phyloP scores from a whole-genome alignment of 768 basidiomycete species.

The Mycena galopus region DNA sequence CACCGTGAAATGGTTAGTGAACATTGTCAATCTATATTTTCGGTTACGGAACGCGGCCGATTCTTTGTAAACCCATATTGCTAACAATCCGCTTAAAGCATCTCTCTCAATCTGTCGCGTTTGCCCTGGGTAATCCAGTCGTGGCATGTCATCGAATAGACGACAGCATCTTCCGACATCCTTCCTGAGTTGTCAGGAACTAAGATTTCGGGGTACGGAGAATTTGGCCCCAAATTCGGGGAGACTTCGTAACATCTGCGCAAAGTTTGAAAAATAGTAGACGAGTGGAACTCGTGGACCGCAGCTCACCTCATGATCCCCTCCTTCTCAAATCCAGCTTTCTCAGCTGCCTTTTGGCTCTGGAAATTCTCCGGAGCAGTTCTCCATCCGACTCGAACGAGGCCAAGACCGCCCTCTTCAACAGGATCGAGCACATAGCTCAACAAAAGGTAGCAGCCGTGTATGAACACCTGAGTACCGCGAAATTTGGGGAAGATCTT shows the following conservation, averaged over 20 bases:
- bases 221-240: conserved; percentile 19
- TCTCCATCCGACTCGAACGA: conserved; percentile 39
- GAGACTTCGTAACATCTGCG: conserved; percentile 41
- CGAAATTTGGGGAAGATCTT: conserved; percentile 40
- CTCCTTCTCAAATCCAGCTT: conserved; percentile 34
- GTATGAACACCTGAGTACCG: conserved; percentile 35
- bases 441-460: conserved; percentile 35
- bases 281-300: not conserved
- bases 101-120: conserved; percentile 18
- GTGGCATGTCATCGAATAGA: conserved; percentile 40
- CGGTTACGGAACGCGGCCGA: not conserved
- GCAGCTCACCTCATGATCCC: conserved; percentile 36
- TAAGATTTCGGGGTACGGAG: conserved; percentile 29
- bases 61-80: not conserved
- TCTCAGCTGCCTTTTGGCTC: conserved; percentile 39
- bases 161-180: conserved; percentile 38
- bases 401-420: conserved; percentile 30
- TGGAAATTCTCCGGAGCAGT: conserved; percentile 36
- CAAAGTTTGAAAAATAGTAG: not conserved
- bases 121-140: conserved; percentile 37
- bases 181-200: conserved; percentile 35
- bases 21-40: not conserved
- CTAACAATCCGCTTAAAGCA: conserved; percentile 9
- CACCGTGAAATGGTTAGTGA: no score
- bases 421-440: conserved; percentile 36